Evolutionary conservation across 1,139 yeast genomes (phyloP), one percentile per base, ranked within the genome.

Genomic region (Suzukiozyma palmioleophila): DNA sequence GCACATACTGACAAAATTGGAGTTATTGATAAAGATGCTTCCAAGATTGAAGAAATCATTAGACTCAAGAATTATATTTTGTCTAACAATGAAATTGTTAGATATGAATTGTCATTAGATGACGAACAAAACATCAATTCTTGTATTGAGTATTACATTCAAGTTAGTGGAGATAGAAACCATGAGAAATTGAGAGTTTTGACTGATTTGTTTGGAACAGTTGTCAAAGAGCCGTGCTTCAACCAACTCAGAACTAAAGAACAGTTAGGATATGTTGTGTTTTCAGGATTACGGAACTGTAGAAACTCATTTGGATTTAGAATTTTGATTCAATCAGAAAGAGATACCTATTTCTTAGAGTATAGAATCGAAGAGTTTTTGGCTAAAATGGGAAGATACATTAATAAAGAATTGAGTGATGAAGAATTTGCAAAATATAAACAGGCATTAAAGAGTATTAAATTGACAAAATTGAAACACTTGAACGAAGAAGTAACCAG

Each of bases 201-300:
- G 39, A 70, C 84, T 14, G 89, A 84, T 38, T 63, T 92, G 39
- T 60, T 88, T 37, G 76, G 84, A 0, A 89, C 86, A 41, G 73
- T 89, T 45, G 69, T 84, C 37, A 79, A 77, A 46, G 97, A 90
- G 56, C 97, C 97, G 1, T 85, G 90, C 40, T 92, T 92, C 60
- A 83, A 87, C 57, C 87, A 85, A 48, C 72, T 92, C 42, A 75
- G 98, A 60, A 92, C 98, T 3, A 83, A 87, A 52, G 98, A 92
- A 60, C 97, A 92, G 48, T 58, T 83, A 36, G 88, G 86, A 0
- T 81, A 81, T 54, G 89, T 92, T 43, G 98, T 92, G 0, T 88
- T 87, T 57, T 81, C 94, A 29, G 86, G 95, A 1, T 63, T 76
- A 26, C 69, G 83, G 46, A 70, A 74, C 41, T 77, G 87, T 1